A percentile compares a stretch with the other conserved stretches of the same genome.
Evolutionary conservation across 441 rosid species (phyloP).

Genomic region (Raphanus hybrid): DNA sequence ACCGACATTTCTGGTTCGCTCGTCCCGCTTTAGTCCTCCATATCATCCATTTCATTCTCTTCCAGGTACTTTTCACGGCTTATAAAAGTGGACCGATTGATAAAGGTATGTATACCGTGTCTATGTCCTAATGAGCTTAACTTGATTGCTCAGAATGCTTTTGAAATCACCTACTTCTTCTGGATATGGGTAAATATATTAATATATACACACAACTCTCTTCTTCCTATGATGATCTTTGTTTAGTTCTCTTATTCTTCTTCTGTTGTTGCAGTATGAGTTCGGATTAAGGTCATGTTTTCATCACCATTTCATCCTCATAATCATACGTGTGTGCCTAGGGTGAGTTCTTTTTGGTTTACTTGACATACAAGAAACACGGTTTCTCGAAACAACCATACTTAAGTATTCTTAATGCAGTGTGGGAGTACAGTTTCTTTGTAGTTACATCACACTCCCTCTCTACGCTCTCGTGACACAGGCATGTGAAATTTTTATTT

Average conservation of each 20-base stretch:
- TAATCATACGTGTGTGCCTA: conserved; percentile 53
- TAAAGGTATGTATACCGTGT: neutral
- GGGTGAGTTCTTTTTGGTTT: conserved; percentile 60
- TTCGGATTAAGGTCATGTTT: conserved; percentile 86
- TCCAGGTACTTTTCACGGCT: conserved; percentile 60
- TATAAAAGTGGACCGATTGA: neutral
- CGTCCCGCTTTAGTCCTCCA: conserved; percentile 76
- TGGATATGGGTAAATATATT: conserved; percentile 83
- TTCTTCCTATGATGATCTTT: neutral
- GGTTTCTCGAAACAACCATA: neutral
- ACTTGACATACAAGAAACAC: conserved; percentile 28
- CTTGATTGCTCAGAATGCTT: conserved; percentile 76
- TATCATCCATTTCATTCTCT: conserved; percentile 85
- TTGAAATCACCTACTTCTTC: conserved; percentile 92
- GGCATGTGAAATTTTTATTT: conserved; percentile 47
- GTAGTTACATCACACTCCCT: conserved; percentile 96
- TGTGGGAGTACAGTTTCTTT: conserved; percentile 75
- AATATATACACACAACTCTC: conserved; percentile 17
- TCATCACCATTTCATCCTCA: conserved; percentile 58
- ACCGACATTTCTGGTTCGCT: conserved; percentile 82
- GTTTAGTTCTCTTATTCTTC: conserved; percentile 7
- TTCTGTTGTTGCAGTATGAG: conserved; percentile 70
- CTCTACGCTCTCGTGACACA: conserved; percentile 98
- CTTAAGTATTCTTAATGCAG: conserved; percentile 43
- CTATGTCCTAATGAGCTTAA: conserved; percentile 25